These are phyloP conservation scores for Rhodamnia rubescens DNA, from an alignment of 345 rosid genomes.

Conservation along the genomic window DNA sequence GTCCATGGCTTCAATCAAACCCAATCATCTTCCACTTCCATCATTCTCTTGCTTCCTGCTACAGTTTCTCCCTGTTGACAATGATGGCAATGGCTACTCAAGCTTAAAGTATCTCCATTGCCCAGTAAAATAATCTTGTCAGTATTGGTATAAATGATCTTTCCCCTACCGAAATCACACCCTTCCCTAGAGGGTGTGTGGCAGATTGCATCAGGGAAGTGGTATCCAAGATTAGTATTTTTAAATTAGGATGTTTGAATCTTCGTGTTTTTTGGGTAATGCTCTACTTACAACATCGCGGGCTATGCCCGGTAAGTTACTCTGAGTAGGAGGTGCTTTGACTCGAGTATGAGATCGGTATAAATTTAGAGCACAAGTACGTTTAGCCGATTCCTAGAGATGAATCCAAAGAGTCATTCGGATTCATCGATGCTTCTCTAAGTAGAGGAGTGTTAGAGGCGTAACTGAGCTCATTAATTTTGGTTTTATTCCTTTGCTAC, in stretches of 20 bases:
- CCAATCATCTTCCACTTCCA: background rate
- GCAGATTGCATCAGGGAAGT: background rate
- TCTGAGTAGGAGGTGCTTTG: background rate
- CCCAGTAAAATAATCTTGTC: no score
- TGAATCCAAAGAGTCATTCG: background rate
- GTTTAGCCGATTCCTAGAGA: background rate
- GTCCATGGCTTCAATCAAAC: background rate
- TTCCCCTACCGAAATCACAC: no score
- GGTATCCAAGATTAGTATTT: background rate
- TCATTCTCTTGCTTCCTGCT: background rate
- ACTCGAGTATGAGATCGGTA: background rate
- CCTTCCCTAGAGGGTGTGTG: background rate
- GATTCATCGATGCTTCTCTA: background rate
- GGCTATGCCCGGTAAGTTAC: background rate
- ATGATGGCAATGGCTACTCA: background rate
- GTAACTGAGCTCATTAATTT: background rate
- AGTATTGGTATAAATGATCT: no score
- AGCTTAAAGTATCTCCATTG: no score
- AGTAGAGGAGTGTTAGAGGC: background rate
- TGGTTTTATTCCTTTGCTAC: background rate
- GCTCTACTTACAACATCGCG: background rate
- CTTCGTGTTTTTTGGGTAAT: background rate
- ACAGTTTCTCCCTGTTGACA: background rate
- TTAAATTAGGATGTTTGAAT: background rate
- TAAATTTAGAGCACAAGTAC: no score